Evolutionary conservation across 2,329 filamentous ascomycete genomes (phyloP).

Genomic region (Nigrospora osmanthi): DNA sequence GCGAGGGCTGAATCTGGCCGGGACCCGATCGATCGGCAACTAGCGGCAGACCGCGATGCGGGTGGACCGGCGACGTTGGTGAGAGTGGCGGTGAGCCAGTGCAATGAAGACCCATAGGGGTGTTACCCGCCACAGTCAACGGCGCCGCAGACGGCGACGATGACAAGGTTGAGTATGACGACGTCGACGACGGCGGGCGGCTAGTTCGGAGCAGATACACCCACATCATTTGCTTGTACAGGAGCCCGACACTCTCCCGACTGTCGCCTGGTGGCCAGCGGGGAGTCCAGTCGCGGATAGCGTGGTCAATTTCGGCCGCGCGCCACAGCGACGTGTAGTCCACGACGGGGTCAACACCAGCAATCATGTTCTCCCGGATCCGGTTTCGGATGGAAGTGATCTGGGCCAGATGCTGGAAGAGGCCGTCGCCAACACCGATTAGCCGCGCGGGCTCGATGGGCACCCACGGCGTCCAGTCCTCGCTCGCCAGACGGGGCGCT

Average conservation of each 20-base stretch:
- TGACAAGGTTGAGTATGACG: conserved; percentile 8
- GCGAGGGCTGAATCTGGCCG: conserved; percentile 8
- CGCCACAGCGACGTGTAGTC: conserved; percentile 66
- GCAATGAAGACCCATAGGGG: not conserved
- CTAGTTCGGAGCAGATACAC: conserved; percentile 56
- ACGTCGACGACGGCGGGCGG: conserved; percentile 38
- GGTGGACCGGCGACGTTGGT: conserved; percentile 10
- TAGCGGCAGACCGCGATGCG: conserved; percentile 3
- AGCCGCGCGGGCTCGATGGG: conserved; percentile 47
- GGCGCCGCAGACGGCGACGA: conserved; percentile 9
- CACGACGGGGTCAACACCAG: conserved; percentile 57
- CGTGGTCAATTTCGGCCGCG: conserved; percentile 68
- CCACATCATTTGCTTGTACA: conserved; percentile 62
- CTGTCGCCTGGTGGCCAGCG: conserved; percentile 49
- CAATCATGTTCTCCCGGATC: conserved; percentile 60
- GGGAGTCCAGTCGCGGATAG: conserved; percentile 68
- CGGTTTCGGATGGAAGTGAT: conserved; percentile 71
- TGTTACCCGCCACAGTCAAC: not conserved
- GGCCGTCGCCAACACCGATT: conserved; percentile 72
- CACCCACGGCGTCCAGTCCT: conserved; percentile 33
- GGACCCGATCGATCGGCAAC: conserved; percentile 16
- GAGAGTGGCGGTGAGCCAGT: conserved; percentile 9
- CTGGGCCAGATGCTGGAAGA: conserved; percentile 71
- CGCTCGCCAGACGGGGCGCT: conserved; percentile 28
- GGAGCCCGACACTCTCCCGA: conserved; percentile 44